Base-by-base conservation (phyloP, 2,329 filamentous ascomycete species). In the Penicillium occitanis region DNA sequence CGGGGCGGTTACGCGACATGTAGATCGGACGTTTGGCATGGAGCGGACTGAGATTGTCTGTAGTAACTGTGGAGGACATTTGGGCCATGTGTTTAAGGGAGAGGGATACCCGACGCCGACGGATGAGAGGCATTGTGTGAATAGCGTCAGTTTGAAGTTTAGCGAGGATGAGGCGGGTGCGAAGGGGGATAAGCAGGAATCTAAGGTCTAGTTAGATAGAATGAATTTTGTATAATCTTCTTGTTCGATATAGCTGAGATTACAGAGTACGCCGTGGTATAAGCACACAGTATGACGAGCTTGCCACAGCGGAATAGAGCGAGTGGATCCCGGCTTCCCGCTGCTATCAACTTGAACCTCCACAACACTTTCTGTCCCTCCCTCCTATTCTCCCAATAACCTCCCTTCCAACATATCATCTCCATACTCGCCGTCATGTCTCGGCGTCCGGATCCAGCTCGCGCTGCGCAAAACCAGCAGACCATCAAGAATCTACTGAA, bases 121-220 rank as follows among this genome's bases (percentile, higher is more conserved):
- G 22, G 90, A 99, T 77, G 95, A 99, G 87, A 86, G 95, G 68
- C 95, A 99, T 82, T 99, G 95, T 75, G 95, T 99, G 66, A 99
- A 98, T 77, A 95, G 92, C 74, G 81, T 98, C 63, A 96, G 91
- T 76, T 82, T 98, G 79, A 95, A 88, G 72, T 98, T 99, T 75
- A 85, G 83, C 1, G 82, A 91, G 59, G 89, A 91, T 69, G 85
- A 87, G 71, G n/a, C 37, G 37, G 57, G 91, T 69, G 85, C 80
- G 82, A 28, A 70, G 70, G 48, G 68, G 63, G 11, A 65, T 17
- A 44, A 65, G 62, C 42, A 37, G 37, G 75, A 76, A 67, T 67
- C 75, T 0, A 76, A 77, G 69, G 75, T 60, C 14, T 60, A 60
- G 35, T 7, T 25, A 17, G 19, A 22, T 46, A 22, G 14, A 37